Base-by-base conservation (phyloP, 2,329 filamentous ascomycete genomes). In the Metarhizium album region DNA sequence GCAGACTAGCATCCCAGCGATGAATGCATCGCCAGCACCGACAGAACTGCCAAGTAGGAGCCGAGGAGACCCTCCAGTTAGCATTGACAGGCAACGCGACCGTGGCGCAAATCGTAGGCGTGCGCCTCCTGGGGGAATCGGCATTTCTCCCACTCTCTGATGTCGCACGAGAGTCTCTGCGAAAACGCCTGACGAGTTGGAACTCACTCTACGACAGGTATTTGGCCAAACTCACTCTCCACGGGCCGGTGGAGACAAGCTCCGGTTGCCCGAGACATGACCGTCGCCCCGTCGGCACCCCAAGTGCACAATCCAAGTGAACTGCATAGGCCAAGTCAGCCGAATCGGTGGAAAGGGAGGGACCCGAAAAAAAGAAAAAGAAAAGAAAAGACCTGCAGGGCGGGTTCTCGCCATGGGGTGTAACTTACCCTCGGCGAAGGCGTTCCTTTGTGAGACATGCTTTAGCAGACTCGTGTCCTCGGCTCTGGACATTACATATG, bases 1-100 rank as follows among this genome's bases (percentile, higher is more conserved):
- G 35, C 71, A 74, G 65, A 82, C 87, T 46, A 89, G 67, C 64
- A 86, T 80, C 53, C 83, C 84, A 33, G 84, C 85, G 55, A 85
- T 79, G 60, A 89, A 89, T 0, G 85, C 87, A 61, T 89, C 86
- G 57, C 86, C 86, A 42, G 85, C 85, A 50, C 85, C 86, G 54
- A 88, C 76, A 5, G 83, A 75, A 62, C 84, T 87, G 62, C 62
- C 14, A 14, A 42, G 33, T 27, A 9, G 11, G 24, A n/a, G 24
- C 31, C 40, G 7, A 33, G 35, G 35, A n/a, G 3, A 20, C 24
- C 24, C 29, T 37, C 8, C 13, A n/a, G 35, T 50, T 13, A 46
- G 48, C 48, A 18, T 24, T 7, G 20, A 6, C n/a, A 20, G 40
- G 37, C 23, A 4, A 22, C 42, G 42, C 33, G 9, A 13, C 11